Evolutionary conservation across 202 grass and related monocot genomes (phyloP), one percentile per base, ranked within the genome.

Genomic region (Panicum hallii): DNA sequence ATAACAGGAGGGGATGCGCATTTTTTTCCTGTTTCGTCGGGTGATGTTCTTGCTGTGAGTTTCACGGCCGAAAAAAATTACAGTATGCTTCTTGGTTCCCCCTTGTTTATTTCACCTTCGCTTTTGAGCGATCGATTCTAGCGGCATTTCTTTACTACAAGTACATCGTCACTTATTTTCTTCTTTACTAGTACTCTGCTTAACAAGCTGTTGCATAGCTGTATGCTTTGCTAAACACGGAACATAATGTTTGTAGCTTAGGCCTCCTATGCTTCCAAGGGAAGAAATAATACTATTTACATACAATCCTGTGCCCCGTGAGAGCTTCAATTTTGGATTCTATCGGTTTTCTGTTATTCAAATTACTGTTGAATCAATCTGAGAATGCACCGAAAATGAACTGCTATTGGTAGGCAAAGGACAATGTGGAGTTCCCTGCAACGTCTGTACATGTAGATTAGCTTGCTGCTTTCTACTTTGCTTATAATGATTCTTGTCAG

Each of bases 341-440:
- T 46, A 2, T 45, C 7, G 11, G 17, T 38, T 49, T 61, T 69
- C 11, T 53, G 10, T 4, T 54, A 20, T 6, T 83, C 74, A 56
- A 2, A 44, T 52, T 49, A 50, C 3, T 78, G 42, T 52, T 49
- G 44, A 58, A 53, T 67, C 14, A 55, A 23, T 53, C 43, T 75
- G 64, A n/a, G 12, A 60, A 69, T 84, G 68, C n/a, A 75, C 50
- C 19, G 69, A 80, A 69, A 69, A 64, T 65, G 32, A 46, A 19
- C 50, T 11, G 55, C 55, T 19, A 23, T 2, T 26, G n/a, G 11
- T 67, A 46, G 46, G 85, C 44, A 49, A 63, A 50, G 26, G 9
- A 32, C 11, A 41, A 20, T 56, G 38, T 12, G 7, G 10, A 56
- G 55, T 79, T 75, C 30, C 46, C 44, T n/a, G 26, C 23, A 42